Base-by-base conservation (phyloP, 768 basidiomycete species). In the Chiua virens region DNA sequence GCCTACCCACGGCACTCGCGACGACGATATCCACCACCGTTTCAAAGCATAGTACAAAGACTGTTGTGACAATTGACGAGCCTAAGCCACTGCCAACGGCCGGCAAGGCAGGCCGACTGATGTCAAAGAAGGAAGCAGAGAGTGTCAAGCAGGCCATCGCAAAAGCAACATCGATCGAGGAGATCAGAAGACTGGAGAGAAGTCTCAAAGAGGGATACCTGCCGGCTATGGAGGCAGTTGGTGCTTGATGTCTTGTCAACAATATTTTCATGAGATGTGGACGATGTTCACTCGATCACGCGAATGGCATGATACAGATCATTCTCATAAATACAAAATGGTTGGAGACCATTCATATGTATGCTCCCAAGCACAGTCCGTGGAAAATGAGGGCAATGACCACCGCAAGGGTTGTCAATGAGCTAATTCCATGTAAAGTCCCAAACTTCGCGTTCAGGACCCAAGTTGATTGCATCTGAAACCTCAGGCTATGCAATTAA, bases 121-220 rank as follows among this genome's bases (percentile, higher is more conserved):
- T 96, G 84, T 92, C 90, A 23, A 90, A 89, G 65, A 92, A 94
- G 67, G 92, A 96, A 61, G 89, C 86, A 62, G 89, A 91, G 60
- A 84, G 83, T 56, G 89, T 96, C 55, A 87, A 85, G 67, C 82
- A 84, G 28, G 92, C 92, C 17, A 94, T 96, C 58, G 87, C 88
- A 55, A 86, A 84, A 56, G 93, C 93, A n/a, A 89, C 86, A 30
- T 93, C 89, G 42, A 82, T 92, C 58, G 92, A 96, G 65, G 92
- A 96, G 71, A 85, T 95, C 62, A 80, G 87, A 69, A 80, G 81
- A 62, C 66, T 94, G 57, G 91, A 94, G 71, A 80, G 89, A 72
- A 87, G 82, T 66, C 70, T 93, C 60, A 80, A 82, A 62, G 92
- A 94, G 64, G 92, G 92, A 39, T 92, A 87, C 69, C 70, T 92